Conservation (phyloP, 768 basidiomycete species). For the Leucocoprinus sp. region DNA sequence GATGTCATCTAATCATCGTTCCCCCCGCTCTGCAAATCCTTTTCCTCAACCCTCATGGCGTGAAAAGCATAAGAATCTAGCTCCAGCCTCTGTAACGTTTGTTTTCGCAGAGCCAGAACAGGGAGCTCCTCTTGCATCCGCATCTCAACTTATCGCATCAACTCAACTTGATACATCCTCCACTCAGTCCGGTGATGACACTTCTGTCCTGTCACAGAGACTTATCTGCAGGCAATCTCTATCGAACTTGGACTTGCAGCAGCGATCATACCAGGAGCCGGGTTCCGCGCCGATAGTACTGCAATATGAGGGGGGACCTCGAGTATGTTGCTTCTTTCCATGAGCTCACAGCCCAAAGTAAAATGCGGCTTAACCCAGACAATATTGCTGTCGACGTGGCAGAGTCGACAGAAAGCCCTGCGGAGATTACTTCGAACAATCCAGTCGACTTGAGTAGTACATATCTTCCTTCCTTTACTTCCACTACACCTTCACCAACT, state of each 20-base stretch:
- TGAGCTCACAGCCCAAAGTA: not conserved
- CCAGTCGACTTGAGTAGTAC: not conserved
- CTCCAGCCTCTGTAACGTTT: slow-evolving; percentile 2
- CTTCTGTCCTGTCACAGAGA: not conserved
- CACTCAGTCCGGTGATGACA: not conserved
- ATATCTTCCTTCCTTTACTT: not conserved
- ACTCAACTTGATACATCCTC: slow-evolving; percentile 2
- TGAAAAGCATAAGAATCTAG: not conserved
- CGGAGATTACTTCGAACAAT: not conserved
- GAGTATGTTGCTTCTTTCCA: not conserved
- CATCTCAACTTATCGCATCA: slow-evolving; percentile 2
- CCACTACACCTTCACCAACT: not conserved
- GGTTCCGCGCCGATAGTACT: too few relatives aligned
- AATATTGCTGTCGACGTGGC: not conserved
- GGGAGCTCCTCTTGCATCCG: slow-evolving; percentile 5
- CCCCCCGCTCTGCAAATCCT: slow-evolving; percentile 2
- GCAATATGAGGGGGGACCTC: too few relatives aligned
- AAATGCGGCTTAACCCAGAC: not conserved
- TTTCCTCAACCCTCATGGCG: not conserved
- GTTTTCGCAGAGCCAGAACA: slow-evolving; percentile 9
- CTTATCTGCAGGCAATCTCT: not conserved
- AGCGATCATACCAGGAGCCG: too few relatives aligned
- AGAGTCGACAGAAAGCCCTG: not conserved
- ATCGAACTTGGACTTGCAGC: not conserved
- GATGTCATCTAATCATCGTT: slow-evolving; percentile 7